These are phyloP conservation scores for Penicillium corylophilum DNA, from an alignment of 2,329 filamentous ascomycete genomes.

Conservation along the genomic window DNA sequence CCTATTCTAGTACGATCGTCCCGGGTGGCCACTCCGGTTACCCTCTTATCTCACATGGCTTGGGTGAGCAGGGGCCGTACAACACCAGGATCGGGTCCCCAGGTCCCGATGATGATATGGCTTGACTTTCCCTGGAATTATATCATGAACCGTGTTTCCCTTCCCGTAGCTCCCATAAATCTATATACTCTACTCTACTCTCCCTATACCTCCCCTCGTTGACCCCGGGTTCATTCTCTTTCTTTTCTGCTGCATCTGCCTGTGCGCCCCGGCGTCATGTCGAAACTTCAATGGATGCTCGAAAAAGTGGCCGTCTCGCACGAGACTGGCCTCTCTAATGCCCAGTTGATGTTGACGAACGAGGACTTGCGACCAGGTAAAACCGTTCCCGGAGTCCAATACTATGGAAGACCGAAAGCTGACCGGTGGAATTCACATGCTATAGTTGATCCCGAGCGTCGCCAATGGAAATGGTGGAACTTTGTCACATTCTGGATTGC, in stretches of 20 bases:
- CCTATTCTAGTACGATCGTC: conserved; percentile 4
- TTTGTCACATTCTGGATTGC: conserved; percentile 87
- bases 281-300: conserved; percentile 30
- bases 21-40: conserved; percentile 3
- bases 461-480: conserved; percentile 84
- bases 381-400: conserved; percentile 8
- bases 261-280: conserved; percentile 19
- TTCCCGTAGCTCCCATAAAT: not conserved
- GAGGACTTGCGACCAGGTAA: conserved; percentile 69
- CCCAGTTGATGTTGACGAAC: conserved; percentile 85
- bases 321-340: conserved; percentile 73
- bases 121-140: conserved; percentile 10
- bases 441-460: conserved; percentile 72
- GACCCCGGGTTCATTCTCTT: not conserved
- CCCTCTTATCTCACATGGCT: conserved; percentile 13
- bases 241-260: not conserved
- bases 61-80: conserved; percentile 8
- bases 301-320: conserved; percentile 68
- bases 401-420: conserved; percentile 1
- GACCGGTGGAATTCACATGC: conserved; percentile 13
- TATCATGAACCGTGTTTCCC: conserved; percentile 11
- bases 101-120: conserved; percentile 12
- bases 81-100: conserved; percentile 4
- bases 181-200: too few species aligned
- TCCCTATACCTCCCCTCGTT: not conserved